These are phyloP conservation scores for Fusarium cicatricum DNA, from an alignment of 2,329 filamentous ascomycete genomes.

Conservation along the genomic window DNA sequence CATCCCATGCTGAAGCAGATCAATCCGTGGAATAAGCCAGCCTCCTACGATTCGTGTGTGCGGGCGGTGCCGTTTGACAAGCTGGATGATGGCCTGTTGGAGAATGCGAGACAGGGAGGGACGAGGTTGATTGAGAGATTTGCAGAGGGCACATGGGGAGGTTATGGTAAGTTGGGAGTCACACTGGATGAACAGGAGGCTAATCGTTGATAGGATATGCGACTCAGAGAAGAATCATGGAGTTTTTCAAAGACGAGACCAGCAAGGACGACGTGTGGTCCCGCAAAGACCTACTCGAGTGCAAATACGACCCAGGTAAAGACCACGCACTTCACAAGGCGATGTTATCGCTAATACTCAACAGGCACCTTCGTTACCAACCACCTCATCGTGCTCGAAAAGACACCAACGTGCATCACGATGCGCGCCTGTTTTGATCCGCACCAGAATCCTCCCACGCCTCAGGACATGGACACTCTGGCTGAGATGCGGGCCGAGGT, in stretches of 20 bases:
- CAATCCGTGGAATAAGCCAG: slow-evolving; percentile 34
- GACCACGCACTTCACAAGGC: neutral
- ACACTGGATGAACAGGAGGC: accelerated
- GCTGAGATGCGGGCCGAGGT: slow-evolving; percentile 21
- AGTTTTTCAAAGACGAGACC: slow-evolving; percentile 9
- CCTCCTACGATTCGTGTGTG: slow-evolving; percentile 30
- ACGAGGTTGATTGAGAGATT: slow-evolving; percentile 29
- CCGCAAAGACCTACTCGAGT: slow-evolving; percentile 18
- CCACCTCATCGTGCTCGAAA: slow-evolving; percentile 25
- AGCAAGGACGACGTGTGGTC: slow-evolving; percentile 29
- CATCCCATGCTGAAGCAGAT: slow-evolving; percentile 24
- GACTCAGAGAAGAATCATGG: slow-evolving; percentile 25
- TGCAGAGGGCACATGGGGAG: slow-evolving; percentile 30
- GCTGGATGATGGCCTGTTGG: slow-evolving; percentile 8
- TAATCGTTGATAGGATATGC: neutral
- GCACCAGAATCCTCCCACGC: neutral
- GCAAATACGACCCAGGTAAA: slow-evolving; percentile 30
- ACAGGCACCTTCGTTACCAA: slow-evolving; percentile 33
- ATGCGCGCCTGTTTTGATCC: slow-evolving; percentile 29
- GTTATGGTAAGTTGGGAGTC: slow-evolving; percentile 18
- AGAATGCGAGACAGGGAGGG: slow-evolving; percentile 26
- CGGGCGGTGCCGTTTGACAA: slow-evolving; percentile 15
- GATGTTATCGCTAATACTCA: neutral
- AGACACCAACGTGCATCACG: slow-evolving; percentile 18
- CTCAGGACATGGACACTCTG: slow-evolving; percentile 18